Conservation (phyloP, 169 alveolate genomes). For the Eimeria praecox region DNA sequence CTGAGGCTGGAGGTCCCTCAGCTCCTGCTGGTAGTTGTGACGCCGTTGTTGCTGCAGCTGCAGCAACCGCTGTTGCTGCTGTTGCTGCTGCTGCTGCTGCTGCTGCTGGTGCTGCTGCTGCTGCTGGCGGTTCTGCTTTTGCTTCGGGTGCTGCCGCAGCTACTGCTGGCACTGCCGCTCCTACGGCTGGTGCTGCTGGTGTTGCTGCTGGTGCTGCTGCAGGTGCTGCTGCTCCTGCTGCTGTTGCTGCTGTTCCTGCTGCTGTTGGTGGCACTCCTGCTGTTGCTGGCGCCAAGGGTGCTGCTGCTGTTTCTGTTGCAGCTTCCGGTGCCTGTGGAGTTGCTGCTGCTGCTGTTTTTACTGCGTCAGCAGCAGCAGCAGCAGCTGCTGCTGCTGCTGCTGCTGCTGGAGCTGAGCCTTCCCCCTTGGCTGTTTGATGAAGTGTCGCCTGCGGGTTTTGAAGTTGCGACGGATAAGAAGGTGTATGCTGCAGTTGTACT, state of each 20-base stretch:
- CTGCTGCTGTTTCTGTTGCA: neutral
- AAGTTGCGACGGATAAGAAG: no score
- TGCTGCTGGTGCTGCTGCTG: neutral
- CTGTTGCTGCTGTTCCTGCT: no score
- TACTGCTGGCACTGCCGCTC: neutral
- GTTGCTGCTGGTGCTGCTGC: neutral
- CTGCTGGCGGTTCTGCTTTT: neutral
- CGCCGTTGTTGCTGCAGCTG: constrained; percentile 18
- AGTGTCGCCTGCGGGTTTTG: no score
- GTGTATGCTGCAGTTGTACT: neutral
- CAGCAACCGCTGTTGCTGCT: constrained; percentile 22
- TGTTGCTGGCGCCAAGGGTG: neutral
- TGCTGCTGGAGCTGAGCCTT: neutral
- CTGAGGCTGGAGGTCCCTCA: neutral
- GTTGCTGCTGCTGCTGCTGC: constrained; percentile 17
- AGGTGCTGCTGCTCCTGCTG: no score
- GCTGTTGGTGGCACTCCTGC: no score
- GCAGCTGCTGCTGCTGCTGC: neutral
- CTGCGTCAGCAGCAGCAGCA: neutral
- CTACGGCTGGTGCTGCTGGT: neutral
- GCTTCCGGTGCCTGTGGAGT: neutral
- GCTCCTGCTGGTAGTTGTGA: neutral
- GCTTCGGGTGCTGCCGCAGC: neutral
- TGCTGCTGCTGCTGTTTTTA: neutral
- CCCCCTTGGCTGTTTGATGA: neutral